These are phyloP conservation scores for Annulohypoxylon moriforme DNA, from an alignment of 495 filamentous ascomycete species.

Conservation along the genomic window DNA sequence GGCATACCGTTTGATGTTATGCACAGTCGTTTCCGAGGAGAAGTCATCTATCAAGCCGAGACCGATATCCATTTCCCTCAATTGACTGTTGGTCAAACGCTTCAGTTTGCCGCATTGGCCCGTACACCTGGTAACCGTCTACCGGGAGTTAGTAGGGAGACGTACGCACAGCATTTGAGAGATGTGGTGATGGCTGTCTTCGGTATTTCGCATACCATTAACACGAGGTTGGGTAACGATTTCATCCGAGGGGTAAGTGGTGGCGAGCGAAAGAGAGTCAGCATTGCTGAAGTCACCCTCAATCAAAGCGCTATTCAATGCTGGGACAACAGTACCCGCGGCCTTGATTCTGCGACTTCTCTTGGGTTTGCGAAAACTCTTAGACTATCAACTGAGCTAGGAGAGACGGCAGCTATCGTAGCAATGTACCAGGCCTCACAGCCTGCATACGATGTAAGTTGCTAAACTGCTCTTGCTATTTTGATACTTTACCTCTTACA, in stretches of 20 bases:
- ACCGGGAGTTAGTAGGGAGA: conserved; percentile 67
- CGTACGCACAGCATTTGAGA: conserved; percentile 75
- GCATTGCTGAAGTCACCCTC: conserved; percentile 64
- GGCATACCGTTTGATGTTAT: conserved; percentile 59
- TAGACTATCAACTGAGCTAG: conserved; percentile 64
- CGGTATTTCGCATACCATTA: conserved; percentile 67
- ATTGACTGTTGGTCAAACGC: conserved; percentile 73
- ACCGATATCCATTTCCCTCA: conserved; percentile 75
- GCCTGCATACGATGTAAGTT: conserved; percentile 67
- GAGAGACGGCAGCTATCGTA: conserved; percentile 66
- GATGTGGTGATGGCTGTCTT: conserved; percentile 79
- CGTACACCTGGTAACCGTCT: conserved; percentile 74
- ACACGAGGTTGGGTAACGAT: conserved; percentile 86
- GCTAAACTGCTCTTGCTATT: background rate
- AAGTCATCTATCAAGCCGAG: conserved; percentile 71
- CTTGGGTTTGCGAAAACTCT: conserved; percentile 63
- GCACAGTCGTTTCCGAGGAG: conserved; percentile 70
- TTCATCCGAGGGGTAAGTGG: conserved; percentile 76
- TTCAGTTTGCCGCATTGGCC: conserved; percentile 73
- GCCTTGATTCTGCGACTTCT: conserved; percentile 64
- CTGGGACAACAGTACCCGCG: conserved; percentile 67
- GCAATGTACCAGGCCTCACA: conserved; percentile 84
- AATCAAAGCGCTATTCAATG: conserved; percentile 58
- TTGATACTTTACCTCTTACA: conserved; percentile 20
- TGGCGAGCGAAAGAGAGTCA: conserved; percentile 66